Percentiles rank a stretch among this genome's conserved stretches.
These are phyloP conservation scores for Tympanopsis confertula DNA, from an alignment of 2,329 filamentous ascomycete species.

Conservation along the genomic window DNA sequence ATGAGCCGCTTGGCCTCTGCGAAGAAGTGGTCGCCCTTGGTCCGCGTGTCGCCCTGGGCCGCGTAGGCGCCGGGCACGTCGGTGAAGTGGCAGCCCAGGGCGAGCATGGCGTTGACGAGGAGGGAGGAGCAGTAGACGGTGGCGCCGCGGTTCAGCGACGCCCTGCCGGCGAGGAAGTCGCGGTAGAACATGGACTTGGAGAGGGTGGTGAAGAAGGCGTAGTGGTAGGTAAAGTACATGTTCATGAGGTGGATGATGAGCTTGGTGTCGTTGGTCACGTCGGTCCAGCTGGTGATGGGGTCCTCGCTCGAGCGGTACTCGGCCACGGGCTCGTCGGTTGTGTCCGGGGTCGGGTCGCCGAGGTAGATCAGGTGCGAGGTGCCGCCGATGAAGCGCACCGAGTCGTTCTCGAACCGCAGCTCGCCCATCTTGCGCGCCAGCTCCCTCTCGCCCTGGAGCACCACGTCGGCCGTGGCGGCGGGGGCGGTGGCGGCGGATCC, in stretches of 20 bases:
- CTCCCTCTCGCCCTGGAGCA: conserved; percentile 58
- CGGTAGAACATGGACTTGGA: conserved; percentile 78
- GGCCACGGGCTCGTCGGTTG: conserved; percentile 20
- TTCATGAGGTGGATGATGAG: conserved; percentile 80
- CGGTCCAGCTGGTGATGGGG: conserved; percentile 76
- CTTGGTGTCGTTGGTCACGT: conserved; percentile 67
- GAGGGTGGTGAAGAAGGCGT: conserved; percentile 86
- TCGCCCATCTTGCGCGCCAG: conserved; percentile 89
- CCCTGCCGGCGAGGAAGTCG: conserved; percentile 67
- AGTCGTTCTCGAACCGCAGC: conserved; percentile 74
- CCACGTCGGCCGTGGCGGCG: conserved; percentile 25
- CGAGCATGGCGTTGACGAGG: conserved; percentile 86
- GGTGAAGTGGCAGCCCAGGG: conserved; percentile 88
- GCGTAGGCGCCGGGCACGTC: conserved; percentile 61
- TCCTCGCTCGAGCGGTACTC: conserved; percentile 44
- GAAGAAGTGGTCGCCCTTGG: conserved; percentile 93
- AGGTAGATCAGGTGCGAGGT: conserved; percentile 88
- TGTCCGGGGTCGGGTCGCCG: conserved; percentile 40
- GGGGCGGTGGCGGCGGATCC: conserved; percentile 13
- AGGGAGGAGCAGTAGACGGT: conserved; percentile 78
- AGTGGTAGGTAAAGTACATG: conserved; percentile 98
- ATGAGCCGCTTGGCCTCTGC: conserved; percentile 83
- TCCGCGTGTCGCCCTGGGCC: conserved; percentile 62
- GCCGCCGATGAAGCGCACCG: conserved; percentile 82
- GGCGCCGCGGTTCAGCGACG: conserved; percentile 32